These are phyloP conservation scores for Rhizopogon salebrosus DNA, from an alignment of 768 basidiomycete species.

Conservation along the genomic window DNA sequence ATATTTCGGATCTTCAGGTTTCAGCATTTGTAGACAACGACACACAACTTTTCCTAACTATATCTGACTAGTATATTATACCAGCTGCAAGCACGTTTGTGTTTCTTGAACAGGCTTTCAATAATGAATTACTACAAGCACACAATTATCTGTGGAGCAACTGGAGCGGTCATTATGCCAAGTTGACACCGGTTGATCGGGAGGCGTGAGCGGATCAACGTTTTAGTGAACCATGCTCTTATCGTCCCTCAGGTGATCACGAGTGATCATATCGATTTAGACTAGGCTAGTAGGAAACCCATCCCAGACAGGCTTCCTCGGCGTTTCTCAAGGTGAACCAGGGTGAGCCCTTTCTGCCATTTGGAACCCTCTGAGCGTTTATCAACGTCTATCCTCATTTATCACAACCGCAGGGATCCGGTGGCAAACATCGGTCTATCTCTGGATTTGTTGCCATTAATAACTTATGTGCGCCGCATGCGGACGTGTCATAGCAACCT, in stretches of 20 bases:
- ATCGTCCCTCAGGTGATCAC: not conserved
- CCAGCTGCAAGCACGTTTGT: not conserved
- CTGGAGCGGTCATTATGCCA: not conserved
- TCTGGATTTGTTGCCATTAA: not conserved
- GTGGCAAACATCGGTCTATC: not conserved
- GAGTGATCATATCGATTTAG: not conserved
- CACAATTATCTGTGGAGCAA: not conserved
- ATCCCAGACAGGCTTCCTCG: not conserved
- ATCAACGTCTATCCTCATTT: not conserved
- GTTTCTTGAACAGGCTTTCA: not conserved
- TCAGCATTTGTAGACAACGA: not conserved
- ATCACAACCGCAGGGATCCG: not conserved
- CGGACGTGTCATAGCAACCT: slow-evolving; percentile 4
- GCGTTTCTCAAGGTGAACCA: not conserved
- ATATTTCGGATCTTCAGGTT: not conserved
- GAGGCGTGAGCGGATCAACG: not conserved
- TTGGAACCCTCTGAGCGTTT: not conserved
- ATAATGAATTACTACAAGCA: too few species aligned
- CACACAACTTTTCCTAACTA: not conserved
- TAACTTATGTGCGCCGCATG: too few species aligned
- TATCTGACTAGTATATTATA: not conserved
- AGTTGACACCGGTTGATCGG: not conserved
- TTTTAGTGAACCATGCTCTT: not conserved
- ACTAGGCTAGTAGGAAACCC: not conserved
- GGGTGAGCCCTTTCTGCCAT: slow-evolving; percentile 1